Conservation (phyloP, 2,329 filamentous ascomycete species). For the Didymella sp. region DNA sequence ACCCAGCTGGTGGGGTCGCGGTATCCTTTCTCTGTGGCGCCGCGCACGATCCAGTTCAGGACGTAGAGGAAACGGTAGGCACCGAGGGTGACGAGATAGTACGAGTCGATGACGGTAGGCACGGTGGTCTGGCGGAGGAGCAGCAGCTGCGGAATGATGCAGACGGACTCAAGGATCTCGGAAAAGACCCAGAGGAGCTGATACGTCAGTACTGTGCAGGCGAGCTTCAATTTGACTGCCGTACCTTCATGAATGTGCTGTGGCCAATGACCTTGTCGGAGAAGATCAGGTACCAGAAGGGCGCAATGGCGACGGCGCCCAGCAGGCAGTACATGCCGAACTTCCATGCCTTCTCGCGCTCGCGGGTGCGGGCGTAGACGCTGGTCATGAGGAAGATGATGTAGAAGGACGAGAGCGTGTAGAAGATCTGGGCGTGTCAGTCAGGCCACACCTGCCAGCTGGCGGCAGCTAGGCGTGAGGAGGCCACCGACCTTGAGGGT, state of each 20-base stretch:
- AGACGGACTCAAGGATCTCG: slow-evolving; percentile 88
- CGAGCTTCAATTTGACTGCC: neutral
- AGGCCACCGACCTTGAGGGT: slow-evolving; percentile 68
- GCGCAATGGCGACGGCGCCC: slow-evolving; percentile 71
- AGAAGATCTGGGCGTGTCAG: slow-evolving; percentile 67
- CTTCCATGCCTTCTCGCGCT: slow-evolving; percentile 93
- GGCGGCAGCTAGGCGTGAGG: neutral
- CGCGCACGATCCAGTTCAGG: slow-evolving; percentile 84
- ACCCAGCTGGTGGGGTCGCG: slow-evolving; percentile 78
- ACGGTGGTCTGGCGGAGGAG: slow-evolving; percentile 93
- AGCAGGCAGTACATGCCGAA: slow-evolving; percentile 74
- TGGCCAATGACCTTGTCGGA: slow-evolving; percentile 54
- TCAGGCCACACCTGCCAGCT: slow-evolving; percentile 17
- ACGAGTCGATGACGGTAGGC: slow-evolving; percentile 95
- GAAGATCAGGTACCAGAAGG: slow-evolving; percentile 75
- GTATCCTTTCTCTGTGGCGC: slow-evolving; percentile 62
- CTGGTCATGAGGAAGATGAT: slow-evolving; percentile 88
- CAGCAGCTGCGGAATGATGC: slow-evolving; percentile 87
- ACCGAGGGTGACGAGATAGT: slow-evolving; percentile 86
- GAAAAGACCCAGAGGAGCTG: slow-evolving; percentile 88
- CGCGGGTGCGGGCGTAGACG: slow-evolving; percentile 83
- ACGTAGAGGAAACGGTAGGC: slow-evolving; percentile 90
- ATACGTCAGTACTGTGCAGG: neutral
- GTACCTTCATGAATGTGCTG: slow-evolving; percentile 51
- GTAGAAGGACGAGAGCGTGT: slow-evolving; percentile 82